Percentiles rank a stretch among this genome's conserved stretches.
phyloP scores from a whole-genome alignment of 2,329 filamentous ascomycete genomes.

The Xylaria sp. region DNA sequence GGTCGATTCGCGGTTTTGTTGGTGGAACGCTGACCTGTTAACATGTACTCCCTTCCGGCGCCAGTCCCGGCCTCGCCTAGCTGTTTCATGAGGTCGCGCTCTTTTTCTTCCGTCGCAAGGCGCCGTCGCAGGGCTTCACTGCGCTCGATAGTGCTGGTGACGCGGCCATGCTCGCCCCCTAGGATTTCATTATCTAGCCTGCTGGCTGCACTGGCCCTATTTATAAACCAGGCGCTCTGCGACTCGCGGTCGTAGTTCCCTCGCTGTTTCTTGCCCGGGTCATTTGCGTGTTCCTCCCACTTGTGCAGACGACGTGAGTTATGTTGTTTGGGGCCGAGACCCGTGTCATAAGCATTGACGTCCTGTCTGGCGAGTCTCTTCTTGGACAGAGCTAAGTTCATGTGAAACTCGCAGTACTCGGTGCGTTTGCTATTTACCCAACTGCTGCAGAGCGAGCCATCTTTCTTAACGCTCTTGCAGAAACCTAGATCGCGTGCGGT shows the following conservation, averaged over 20 bases:
- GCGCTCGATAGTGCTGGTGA: constrained; percentile 67
- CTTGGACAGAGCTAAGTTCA: constrained; percentile 82
- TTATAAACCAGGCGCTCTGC: constrained; percentile 66
- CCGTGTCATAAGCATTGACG: constrained; percentile 55
- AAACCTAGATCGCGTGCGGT: constrained; percentile 85
- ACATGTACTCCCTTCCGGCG: constrained; percentile 78
- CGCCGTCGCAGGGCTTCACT: constrained; percentile 73
- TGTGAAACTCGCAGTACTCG: constrained; percentile 91
- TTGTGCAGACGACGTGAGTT: constrained; percentile 48
- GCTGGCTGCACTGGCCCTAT: constrained; percentile 64
- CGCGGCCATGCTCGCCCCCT: constrained; percentile 52
- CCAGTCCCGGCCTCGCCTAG: constrained; percentile 72
- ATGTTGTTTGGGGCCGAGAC: constrained; percentile 54
- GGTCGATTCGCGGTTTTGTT: constrained; percentile 19
- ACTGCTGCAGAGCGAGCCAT: constrained; percentile 79
- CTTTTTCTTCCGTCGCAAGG: constrained; percentile 74
- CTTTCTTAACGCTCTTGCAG: constrained; percentile 85
- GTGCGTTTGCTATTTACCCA: constrained; percentile 93
- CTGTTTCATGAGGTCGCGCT: constrained; percentile 75
- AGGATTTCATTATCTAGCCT: constrained; percentile 71
- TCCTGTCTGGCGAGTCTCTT: constrained; percentile 53
- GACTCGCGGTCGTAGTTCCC: constrained; percentile 67
- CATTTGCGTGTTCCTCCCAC: constrained; percentile 41
- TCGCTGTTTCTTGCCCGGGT: constrained; percentile 50
- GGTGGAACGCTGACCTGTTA: constrained; percentile 44